Percentiles rank a stretch among this genome's conserved stretches.
Conservation (phyloP, 1,139 yeast species). For the Trichomonascaceae sp. region DNA sequence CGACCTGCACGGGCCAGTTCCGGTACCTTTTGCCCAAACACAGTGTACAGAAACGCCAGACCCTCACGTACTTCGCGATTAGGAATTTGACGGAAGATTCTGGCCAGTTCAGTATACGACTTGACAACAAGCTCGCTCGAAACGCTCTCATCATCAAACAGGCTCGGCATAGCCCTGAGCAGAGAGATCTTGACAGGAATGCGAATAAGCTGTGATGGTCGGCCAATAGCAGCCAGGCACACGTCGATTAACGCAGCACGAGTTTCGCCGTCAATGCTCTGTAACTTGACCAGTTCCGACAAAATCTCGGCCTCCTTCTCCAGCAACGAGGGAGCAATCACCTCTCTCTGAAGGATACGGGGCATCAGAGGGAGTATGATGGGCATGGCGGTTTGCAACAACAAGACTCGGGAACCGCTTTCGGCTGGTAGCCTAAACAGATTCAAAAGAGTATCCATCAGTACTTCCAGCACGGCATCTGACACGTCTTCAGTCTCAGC, state of each 20-base stretch:
- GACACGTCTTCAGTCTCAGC: conserved; percentile 46
- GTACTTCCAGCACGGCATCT: conserved; percentile 46
- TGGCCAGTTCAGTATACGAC: conserved; percentile 44
- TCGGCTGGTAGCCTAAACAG: conserved; percentile 22
- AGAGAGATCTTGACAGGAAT: conserved; percentile 44
- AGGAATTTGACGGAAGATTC: conserved; percentile 42
- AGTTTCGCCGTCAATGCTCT: conserved; percentile 4
- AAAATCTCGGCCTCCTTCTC: conserved; percentile 31
- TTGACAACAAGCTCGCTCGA: conserved; percentile 39
- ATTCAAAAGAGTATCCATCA: conserved; percentile 37
- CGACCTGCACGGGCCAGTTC: conserved; percentile 35
- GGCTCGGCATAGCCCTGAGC: conserved; percentile 41
- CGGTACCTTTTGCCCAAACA: conserved; percentile 42
- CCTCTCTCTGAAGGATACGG: conserved; percentile 13
- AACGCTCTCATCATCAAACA: conserved; percentile 43
- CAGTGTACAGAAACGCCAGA: conserved; percentile 44
- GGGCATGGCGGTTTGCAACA: conserved; percentile 16
- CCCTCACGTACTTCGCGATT: conserved; percentile 50
- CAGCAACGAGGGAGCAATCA: conserved; percentile 22
- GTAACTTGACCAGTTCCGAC: not conserved
- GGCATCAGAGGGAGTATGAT: conserved; percentile 18
- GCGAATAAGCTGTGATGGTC: conserved; percentile 44
- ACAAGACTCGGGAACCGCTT: conserved; percentile 27
- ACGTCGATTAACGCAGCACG: conserved; percentile 36
- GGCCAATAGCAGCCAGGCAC: conserved; percentile 48